A percentile compares a stretch with the other conserved stretches of the same genome.
Evolutionary conservation across 805 yeast genomes (phyloP).

Genomic region (Candida chilensis): DNA sequence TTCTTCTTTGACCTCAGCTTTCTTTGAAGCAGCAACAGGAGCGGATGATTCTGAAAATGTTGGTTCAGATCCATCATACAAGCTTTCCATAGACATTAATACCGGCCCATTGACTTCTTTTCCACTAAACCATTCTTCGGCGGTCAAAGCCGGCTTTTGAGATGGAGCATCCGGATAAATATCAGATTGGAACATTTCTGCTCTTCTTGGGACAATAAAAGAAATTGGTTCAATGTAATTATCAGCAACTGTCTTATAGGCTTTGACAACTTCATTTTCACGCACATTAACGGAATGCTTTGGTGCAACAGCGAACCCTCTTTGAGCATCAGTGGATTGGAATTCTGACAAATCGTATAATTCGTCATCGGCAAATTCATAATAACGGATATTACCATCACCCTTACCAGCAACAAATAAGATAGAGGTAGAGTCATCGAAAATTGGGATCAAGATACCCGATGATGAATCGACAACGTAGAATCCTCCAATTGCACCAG

Average conservation of each 20-base stretch:
- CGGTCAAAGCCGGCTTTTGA: constrained; percentile 63
- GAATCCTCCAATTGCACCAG: constrained; percentile 88
- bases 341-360: constrained; percentile 82
- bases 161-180: constrained; percentile 91
- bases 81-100: constrained; percentile 61
- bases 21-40: constrained; percentile 5
- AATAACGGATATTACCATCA: constrained; percentile 95
- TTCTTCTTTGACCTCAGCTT: constrained; percentile 10
- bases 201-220: constrained; percentile 87
- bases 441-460: constrained; percentile 89
- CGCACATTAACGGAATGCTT: constrained; percentile 68
- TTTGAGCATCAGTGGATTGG: constrained; percentile 85
- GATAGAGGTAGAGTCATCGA: constrained; percentile 71
- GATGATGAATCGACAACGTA: constrained; percentile 81
- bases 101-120: constrained; percentile 78
- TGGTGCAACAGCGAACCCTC: constrained; percentile 91
- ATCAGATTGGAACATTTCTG: constrained; percentile 88
- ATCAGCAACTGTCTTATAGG: constrained; percentile 86
- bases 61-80: constrained; percentile 71
- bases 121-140: constrained; percentile 76
- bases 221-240: constrained; percentile 81
- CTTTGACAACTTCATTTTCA: constrained; percentile 77
- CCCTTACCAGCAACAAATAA: constrained; percentile 94
- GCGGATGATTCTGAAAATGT: constrained; percentile 30
- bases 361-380: constrained; percentile 73